phyloP scores from a whole-genome alignment of 2,329 filamentous ascomycete species.

The Trichoderma harzianum region DNA sequence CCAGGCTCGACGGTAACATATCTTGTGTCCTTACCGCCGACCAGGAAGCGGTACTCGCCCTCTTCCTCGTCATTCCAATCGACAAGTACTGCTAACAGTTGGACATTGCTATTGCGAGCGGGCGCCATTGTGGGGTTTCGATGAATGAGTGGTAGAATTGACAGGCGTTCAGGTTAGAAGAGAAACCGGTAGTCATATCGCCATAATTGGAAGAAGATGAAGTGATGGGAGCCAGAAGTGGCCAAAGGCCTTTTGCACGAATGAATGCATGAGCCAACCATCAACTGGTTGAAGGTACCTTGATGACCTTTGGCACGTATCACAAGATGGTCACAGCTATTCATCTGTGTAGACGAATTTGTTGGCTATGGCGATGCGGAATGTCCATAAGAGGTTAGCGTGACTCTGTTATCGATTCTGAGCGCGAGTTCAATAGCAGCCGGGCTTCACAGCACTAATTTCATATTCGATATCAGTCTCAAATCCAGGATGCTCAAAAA shows the following conservation, averaged over 20 bases:
- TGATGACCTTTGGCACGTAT: background rate
- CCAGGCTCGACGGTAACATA: slow-evolving; percentile 39
- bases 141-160: too few relatives aligned
- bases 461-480: background rate
- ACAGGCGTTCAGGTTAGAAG: too few relatives aligned
- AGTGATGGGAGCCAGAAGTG: too few relatives aligned
- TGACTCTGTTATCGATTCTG: background rate
- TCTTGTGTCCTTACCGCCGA: slow-evolving; percentile 36
- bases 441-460: background rate
- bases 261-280: background rate
- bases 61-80: slow-evolving; percentile 17
- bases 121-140: background rate
- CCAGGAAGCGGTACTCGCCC: slow-evolving; percentile 38
- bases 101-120: background rate
- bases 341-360: background rate
- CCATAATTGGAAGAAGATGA: too few relatives aligned
- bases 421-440: background rate
- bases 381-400: background rate
- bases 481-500: background rate
- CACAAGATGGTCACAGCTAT: background rate
- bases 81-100: background rate
- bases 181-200: too few relatives aligned
- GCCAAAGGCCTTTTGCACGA: background rate
- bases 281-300: background rate
- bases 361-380: background rate